A percentile compares a stretch with the other conserved stretches of the same genome.
These are phyloP conservation scores for Candida nemodendra DNA, from an alignment of 805 yeast species.

Conservation along the genomic window DNA sequence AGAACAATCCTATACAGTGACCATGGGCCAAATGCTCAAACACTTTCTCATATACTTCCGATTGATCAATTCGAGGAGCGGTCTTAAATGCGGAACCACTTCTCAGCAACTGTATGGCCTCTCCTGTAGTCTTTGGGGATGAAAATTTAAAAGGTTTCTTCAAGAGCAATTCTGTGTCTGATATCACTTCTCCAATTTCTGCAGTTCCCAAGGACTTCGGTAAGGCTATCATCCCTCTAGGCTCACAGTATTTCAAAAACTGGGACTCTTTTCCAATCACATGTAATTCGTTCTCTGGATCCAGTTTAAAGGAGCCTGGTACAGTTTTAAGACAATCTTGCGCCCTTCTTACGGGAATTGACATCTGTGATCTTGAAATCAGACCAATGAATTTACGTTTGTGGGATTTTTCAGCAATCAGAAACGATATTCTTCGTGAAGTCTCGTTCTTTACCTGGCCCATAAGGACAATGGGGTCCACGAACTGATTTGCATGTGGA, in stretches of 20 bases:
- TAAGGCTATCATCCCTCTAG: constrained; percentile 68
- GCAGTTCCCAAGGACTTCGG: constrained; percentile 77
- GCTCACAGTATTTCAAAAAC: constrained; percentile 62
- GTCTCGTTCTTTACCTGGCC: constrained; percentile 63
- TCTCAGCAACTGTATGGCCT: constrained; percentile 38
- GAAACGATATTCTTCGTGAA: constrained; percentile 47
- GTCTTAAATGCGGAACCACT: constrained; percentile 60
- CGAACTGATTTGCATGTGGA: constrained; percentile 87
- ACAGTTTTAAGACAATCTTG: constrained; percentile 77
- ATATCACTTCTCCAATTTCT: constrained; percentile 62
- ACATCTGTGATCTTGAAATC: constrained; percentile 68
- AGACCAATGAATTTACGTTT: constrained; percentile 61
- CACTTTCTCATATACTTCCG: constrained; percentile 77
- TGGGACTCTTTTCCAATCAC: constrained; percentile 64
- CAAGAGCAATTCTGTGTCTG: constrained; percentile 68
- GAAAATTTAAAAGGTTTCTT: constrained; percentile 61
- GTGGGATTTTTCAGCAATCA: constrained; percentile 54
- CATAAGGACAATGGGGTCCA: constrained; percentile 71
- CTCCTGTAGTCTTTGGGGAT: constrained; percentile 40
- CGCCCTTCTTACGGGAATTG: constrained; percentile 91
- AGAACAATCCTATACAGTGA: constrained; percentile 87
- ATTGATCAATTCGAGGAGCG: constrained; percentile 86
- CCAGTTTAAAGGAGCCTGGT: constrained; percentile 62
- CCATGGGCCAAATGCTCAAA: constrained; percentile 80
- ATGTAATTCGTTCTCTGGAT: constrained; percentile 40